These are phyloP conservation scores for Eragrostis nindensis DNA, from an alignment of 176 grass and related monocot species.

Conservation along the genomic window DNA sequence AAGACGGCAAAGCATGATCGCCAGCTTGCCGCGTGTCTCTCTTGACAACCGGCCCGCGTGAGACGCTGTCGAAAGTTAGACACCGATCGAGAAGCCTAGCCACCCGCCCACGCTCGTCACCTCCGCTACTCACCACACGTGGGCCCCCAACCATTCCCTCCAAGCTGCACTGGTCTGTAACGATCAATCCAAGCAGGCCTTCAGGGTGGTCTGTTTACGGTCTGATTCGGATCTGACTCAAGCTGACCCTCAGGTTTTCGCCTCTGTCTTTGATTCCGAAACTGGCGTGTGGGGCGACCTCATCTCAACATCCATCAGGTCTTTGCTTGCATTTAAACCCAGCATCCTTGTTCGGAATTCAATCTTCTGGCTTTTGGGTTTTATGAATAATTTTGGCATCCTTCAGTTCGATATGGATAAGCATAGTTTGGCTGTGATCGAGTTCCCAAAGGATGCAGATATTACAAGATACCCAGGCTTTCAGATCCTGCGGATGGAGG, in stretches of 20 bases:
- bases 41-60: no score
- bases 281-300: neutral
- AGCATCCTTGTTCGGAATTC: conserved; percentile 11
- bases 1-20: no score
- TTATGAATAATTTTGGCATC: neutral
- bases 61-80: no score
- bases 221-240: neutral
- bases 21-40: no score
- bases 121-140: no score
- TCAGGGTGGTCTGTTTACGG: neutral
- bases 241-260: neutral
- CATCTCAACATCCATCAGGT: neutral
- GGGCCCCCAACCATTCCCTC: no score
- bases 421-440: neutral
- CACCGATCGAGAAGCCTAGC: no score
- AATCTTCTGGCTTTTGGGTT: neutral
- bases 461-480: accelerated
- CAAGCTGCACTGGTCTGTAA: no score
- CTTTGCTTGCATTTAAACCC: accelerated
- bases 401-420: conserved; percentile 16
- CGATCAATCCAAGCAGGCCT: no score
- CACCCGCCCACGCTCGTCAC: no score
- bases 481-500: conserved; percentile 15
- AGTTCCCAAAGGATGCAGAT: neutral
- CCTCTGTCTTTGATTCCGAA: neutral